Base-by-base conservation (phyloP, 1,284 basidiomycete genomes). In the Boletus semigastroideus region DNA sequence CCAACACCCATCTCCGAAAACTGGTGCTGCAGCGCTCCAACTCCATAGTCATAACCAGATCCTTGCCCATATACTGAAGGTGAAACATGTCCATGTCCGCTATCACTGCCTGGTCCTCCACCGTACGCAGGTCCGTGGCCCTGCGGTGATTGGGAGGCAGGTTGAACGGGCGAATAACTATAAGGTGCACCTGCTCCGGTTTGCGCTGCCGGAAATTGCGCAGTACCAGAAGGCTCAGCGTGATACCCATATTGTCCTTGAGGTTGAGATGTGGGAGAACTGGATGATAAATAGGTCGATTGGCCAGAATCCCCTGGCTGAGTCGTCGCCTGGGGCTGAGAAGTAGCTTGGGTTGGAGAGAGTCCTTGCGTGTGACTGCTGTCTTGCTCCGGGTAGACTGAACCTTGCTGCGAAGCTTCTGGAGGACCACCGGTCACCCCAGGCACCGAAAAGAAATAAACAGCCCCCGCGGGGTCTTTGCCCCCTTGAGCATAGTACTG, bases 401-500 rank as follows among this genome's bases (percentile, higher is more conserved):
- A 27, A 17, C 27, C 48, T 30, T 58, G 57, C 8, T 39, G 52
- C 7, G 54, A 39, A 28, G 40, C 37, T 13, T 57, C 52, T 17
- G 48, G 44, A 12, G 55, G 20, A 16, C 41, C 42, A 30, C 79
- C 81, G 54, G 78, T 86, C 43, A 90, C 74, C 4, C 87, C 87
- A 8, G 87, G 88, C 2, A 90, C 80, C 4, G 80, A 83, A 48
- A 86, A 67, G 61, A 90, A 90, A 69, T 90, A 90, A 33, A 90
- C 84, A 11, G 83, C 73, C 8, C 88, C 88, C 2, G 84, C 80
- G 1, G 75, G 68, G 57, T 90, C 88, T 36, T 69, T 80, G 4
- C 88, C 87, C 25, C 88, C 88, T 51, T 85, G 80, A 1, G 83
- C 82, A 61, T 90, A 90, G 65, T 90, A 92, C 57, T 83, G 78